These are phyloP conservation scores for Amaranthus tricolor DNA, from an alignment of 179 eudicot genomes.

Conservation along the genomic window DNA sequence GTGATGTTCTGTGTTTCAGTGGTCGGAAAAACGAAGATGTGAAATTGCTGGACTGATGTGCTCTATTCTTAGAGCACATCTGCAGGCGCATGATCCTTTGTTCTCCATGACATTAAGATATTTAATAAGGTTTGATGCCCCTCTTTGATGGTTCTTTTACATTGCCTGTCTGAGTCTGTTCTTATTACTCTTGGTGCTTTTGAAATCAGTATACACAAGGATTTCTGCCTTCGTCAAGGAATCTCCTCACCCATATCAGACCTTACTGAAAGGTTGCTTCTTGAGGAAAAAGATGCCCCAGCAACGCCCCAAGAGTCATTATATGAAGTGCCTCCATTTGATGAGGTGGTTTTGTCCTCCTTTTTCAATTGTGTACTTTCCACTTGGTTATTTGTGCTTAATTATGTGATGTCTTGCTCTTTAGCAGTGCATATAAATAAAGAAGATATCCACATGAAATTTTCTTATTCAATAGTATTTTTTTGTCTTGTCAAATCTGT, in stretches of 20 bases:
- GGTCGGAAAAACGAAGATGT: conserved; percentile 81
- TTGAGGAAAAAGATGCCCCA: conserved; percentile 86
- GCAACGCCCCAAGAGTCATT: conserved; percentile 73
- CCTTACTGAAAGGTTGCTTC: conserved; percentile 90
- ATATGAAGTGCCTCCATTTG: conserved; percentile 80
- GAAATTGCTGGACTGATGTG: conserved; percentile 88
- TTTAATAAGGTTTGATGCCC: conserved; percentile 68
- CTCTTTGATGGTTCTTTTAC: not conserved
- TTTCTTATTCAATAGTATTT: not conserved
- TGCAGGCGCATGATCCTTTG: conserved; percentile 85
- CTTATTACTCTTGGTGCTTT: conserved; percentile 6
- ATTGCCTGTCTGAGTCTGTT: not conserved
- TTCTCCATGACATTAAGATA: conserved; percentile 84
- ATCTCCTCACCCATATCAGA: conserved; percentile 78
- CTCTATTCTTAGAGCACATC: conserved; percentile 78
- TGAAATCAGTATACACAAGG: conserved; percentile 78
- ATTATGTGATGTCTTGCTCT: not conserved
- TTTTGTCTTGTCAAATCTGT: not conserved
- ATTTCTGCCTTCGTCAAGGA: conserved; percentile 84
- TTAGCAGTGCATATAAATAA: no score
- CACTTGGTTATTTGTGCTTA: not conserved
- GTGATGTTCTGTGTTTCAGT: conserved; percentile 45
- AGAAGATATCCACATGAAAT: not conserved
- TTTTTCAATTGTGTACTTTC: conserved; percentile 1
- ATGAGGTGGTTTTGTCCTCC: conserved; percentile 56